Percentiles rank a stretch among this genome's conserved stretches.
Evolutionary conservation across 306 rosid species (phyloP).

Genomic region (Prunus armeniaca): DNA sequence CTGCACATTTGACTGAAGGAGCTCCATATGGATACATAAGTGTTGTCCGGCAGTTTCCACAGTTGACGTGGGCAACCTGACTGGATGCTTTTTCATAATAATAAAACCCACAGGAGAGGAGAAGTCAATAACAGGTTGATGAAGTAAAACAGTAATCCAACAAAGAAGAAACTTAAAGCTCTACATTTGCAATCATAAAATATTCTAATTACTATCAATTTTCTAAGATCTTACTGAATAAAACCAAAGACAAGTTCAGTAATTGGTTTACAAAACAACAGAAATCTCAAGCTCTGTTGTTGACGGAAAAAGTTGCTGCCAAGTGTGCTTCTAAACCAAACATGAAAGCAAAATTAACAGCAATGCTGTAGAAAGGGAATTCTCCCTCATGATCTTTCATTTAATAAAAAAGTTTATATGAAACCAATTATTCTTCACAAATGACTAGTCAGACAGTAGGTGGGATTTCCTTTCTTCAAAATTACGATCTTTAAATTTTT

Average conservation of each 20-base stretch:
- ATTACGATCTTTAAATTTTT: background rate
- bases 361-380: background rate
- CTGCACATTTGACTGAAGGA: conserved; percentile 96
- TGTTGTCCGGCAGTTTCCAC: conserved; percentile 89
- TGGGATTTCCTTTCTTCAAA: background rate
- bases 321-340: background rate
- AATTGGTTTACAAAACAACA: background rate
- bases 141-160: background rate
- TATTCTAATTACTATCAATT: background rate
- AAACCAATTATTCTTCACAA: background rate
- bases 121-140: conserved; percentile 19
- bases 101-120: conserved; percentile 26
- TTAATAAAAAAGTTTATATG: background rate
- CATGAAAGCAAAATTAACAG: background rate
- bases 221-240: background rate
- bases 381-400: background rate
- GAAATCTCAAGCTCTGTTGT: background rate
- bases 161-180: background rate
- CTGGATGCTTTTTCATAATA: conserved; percentile 49
- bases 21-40: conserved; percentile 97
- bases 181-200: background rate
- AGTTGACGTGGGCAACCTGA: conserved; percentile 80
- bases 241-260: background rate
- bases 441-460: background rate
- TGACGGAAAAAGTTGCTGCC: background rate